Conservation (phyloP, 2,329 filamentous ascomycete genomes). For the Alternaria solani region DNA sequence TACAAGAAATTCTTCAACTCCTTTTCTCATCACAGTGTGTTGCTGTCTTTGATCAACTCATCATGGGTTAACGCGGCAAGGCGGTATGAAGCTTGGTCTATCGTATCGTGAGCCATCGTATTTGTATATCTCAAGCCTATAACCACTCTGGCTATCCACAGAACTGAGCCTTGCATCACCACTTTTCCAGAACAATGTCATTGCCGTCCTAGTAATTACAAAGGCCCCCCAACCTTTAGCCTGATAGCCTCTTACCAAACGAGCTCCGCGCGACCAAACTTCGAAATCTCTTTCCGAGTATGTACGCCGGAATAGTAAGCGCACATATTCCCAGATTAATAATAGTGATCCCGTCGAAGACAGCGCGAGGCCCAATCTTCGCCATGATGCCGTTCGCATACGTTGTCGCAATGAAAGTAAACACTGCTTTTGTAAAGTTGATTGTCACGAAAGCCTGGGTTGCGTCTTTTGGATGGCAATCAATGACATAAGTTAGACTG, state of each 20-base stretch:
- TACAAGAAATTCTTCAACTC: background rate
- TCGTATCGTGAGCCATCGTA: background rate
- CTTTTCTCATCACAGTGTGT: background rate
- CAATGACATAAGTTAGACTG: slow-evolving; percentile 53
- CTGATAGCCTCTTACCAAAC: slow-evolving; percentile 29
- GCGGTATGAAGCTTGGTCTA: background rate
- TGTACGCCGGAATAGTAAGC: slow-evolving; percentile 73
- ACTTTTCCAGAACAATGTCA: background rate
- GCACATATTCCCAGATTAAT: slow-evolving; percentile 78
- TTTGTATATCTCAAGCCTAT: background rate
- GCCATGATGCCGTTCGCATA: slow-evolving; percentile 78
- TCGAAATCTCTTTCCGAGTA: slow-evolving; percentile 46
- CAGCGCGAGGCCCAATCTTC: slow-evolving; percentile 64
- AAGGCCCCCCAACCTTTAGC: background rate
- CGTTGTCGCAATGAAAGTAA: slow-evolving; percentile 71
- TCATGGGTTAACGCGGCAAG: background rate
- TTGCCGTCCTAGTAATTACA: background rate
- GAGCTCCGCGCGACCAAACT: slow-evolving; percentile 36
- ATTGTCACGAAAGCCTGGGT: slow-evolving; percentile 55
- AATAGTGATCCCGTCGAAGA: slow-evolving; percentile 75
- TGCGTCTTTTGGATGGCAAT: slow-evolving; percentile 51
- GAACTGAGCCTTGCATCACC: background rate
- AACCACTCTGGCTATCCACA: background rate
- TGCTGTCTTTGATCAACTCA: background rate
- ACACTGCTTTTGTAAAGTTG: slow-evolving; percentile 53